Evolutionary conservation across 2,329 filamentous ascomycete species (phyloP), one percentile per base, ranked within the genome.

Genomic region (Ophiocordyceps camponoti-floridani): DNA sequence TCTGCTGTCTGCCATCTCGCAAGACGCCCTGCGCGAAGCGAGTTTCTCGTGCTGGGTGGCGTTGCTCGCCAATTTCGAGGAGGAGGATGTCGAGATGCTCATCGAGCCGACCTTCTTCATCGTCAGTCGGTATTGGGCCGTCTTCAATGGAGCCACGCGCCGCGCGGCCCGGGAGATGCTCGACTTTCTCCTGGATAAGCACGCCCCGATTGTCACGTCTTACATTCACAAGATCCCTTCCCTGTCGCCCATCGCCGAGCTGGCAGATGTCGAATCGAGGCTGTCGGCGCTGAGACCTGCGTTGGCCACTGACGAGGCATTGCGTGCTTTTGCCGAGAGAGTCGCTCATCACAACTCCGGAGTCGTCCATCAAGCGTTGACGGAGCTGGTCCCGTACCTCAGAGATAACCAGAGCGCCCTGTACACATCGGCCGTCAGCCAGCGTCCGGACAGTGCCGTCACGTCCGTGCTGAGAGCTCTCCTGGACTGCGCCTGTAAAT

Each of bases 31-130:
- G n/a, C 78, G 85, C 48, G 72, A 85, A 48, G 69, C 77, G 28
- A 84, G 87, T 2, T 88, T 96, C 54, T 75, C 73, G 4, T 85
- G 87, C 43, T 99, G 91, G 91, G 72, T 77, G 26, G 72, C 79
- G 9, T 79, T 98, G 63, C 72, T 96, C 16, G 73, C 65, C 27
- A 75, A 79, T 44, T 70, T 96, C 42, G 79, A 81, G 10, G 78
- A 80, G 46, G 81, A 87, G 23, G 88, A 95, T 54, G 70, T 94
- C 6, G 79, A 82, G 50, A 70, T 77, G 26, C 71, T 95, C 35
- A 67, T 96, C 9, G 87, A 94, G 56, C 87, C 89, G 47, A 94
- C 88, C 0, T 86, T 96, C 51, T 87, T 88, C 44, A 76, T 94
- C 38, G 78, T 96, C 43, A 79, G 82, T 23, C 79, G 82, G 51